These are phyloP conservation scores for Ceratocystis diversiconidia DNA, from an alignment of 2,329 filamentous ascomycete genomes.

Conservation along the genomic window DNA sequence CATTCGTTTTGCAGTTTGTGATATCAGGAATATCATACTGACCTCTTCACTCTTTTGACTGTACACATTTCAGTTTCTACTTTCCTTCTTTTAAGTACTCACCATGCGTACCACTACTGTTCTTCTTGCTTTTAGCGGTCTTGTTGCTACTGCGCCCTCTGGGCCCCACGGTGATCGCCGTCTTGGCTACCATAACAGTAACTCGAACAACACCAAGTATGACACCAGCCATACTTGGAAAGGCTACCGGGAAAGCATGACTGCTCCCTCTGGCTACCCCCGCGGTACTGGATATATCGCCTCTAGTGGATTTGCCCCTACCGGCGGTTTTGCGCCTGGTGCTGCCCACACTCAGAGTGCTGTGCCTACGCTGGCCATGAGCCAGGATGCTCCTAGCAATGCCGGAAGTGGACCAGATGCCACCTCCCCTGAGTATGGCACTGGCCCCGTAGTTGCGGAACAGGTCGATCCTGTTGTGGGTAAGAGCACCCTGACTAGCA, in stretches of 20 bases:
- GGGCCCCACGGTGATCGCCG: not conserved
- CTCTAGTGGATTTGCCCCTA: not conserved
- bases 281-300: not conserved
- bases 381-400: not conserved
- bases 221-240: not conserved
- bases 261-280: not conserved
- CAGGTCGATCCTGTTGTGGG: not conserved
- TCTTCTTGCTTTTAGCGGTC: slow-evolving; percentile 3
- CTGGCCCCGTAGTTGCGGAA: not conserved
- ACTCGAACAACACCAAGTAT: not conserved
- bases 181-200: not conserved
- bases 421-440: not conserved
- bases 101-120: slow-evolving; percentile 11
- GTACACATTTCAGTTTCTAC: not conserved
- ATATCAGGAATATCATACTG: not conserved
- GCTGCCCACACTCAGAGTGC: not conserved
- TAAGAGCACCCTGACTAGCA: not conserved
- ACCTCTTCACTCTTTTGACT: not conserved
- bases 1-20: not conserved
- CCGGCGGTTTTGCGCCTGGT: not conserved
- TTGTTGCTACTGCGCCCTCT: slow-evolving; percentile 5
- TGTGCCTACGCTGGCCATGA: not conserved
- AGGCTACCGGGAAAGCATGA: not conserved
- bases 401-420: not conserved
- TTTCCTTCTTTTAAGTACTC: not conserved